Base-by-base conservation (phyloP, 345 rosid species). In the Pistacia atlantica region DNA sequence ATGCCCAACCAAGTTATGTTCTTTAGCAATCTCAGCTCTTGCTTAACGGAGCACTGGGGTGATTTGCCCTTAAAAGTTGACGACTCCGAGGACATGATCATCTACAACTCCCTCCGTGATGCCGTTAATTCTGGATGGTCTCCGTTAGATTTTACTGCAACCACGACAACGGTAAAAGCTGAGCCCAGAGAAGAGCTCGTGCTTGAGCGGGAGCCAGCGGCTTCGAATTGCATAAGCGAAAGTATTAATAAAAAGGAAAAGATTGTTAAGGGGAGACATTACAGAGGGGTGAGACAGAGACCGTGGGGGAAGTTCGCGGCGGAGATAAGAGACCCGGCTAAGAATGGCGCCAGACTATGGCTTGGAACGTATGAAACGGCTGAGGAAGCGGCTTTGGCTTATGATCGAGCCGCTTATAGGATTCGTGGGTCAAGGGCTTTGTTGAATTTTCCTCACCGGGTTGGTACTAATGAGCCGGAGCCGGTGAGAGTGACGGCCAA, bases 271-370 rank as follows among this genome's bases (percentile, higher is more conserved):
- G 90, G 89, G 74, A 88, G 85, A 69, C 96, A 88, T 67, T 91
- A 82, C 78, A 78, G 93, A 66, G 96, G 96, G 48, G 96, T 91
- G 68, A 83, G 96, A 86, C 87, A 82, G 76, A 74, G 96, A 79
- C 96, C 93, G 9, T 91, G 96, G 96, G 96, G 92, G n/a, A 89
- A 89, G 76, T 91, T 82, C 49, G 93, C 96, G 17, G 96, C 92
- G 8, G 96, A 91, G 90, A 91, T 91, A 54, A 82, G 96, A 11
- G 93, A 91, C 77, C 89, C 90, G 38, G 88, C 90, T 4, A 91
- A 82, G 85, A 89, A 84, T 59, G 92, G 96, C 35, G 86, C 90
- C 0, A 83, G 93, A 66, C 90, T 89, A 22, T 91, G 96, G 96
- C 85, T 91, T 13, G 96, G 96, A 48, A 91, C 96, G 9, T 91